Base-by-base conservation (phyloP, 805 yeast genomes). In the Wickerhamiella musiphila region DNA sequence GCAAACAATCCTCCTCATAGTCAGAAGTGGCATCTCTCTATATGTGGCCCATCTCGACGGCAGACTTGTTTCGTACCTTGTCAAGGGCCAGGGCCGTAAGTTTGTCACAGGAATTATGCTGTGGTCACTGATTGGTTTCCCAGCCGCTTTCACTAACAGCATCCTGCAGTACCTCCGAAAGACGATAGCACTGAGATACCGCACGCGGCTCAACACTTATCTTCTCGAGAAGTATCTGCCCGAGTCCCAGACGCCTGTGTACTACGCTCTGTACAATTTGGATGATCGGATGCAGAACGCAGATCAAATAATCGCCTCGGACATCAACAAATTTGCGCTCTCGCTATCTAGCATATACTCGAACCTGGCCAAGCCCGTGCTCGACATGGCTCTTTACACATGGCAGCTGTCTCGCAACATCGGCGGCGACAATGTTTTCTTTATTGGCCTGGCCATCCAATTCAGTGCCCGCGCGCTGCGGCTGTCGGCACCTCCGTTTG, bases 21-120 rank as follows among this genome's bases (percentile, higher is more conserved):
- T 66, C 4, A 64, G 93, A 41, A 86, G 94, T 0, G 51, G 73
- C 16, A 55, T 84, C 18, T 75, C 93, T 2, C 62, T 84, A 29
- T 73, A 73, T 46, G 84, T 83, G 11, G 94, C 95, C 5, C 68
- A 75, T 9, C 60, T 84, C 36, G 95, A 84, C 52, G 95, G 95
- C 41, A 61, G 63, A 47, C 58, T 84, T 33, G 94, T 84, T 4
- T 79, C 93, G 0, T 70, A 79, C 1, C 63, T 84, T 43, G 78
- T 84, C 18, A 66, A 75, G 25, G 79, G 76, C 39, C 64, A 65
- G 31, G 76, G 82, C 39, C 60, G 63, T 29, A 62, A 61, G 28
- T 83, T 84, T 46, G 57, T 73, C 35, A 64, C 65, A 37, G 64
- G 76, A 18, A 53, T 83, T 34, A 59, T 66, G 2, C 61, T 68